phyloP scores from a whole-genome alignment of 1,284 basidiomycete genomes.

The Boletus hoseneyae region DNA sequence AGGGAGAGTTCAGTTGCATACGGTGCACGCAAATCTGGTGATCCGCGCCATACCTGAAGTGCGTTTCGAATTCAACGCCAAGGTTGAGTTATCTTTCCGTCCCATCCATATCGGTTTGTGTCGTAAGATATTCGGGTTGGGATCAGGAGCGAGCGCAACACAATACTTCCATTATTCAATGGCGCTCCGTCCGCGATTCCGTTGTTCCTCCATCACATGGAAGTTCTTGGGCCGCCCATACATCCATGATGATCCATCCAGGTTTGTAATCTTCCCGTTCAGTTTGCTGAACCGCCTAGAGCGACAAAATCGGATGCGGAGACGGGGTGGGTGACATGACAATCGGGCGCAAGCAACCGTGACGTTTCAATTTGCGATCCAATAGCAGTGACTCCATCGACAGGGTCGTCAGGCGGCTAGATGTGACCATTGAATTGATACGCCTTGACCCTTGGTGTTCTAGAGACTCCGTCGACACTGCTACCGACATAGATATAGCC shows the following conservation, averaged over 20 bases:
- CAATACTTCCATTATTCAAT: background rate
- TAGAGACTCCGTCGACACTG: background rate
- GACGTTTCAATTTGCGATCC: background rate
- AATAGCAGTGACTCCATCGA: background rate
- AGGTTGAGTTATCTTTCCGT: background rate
- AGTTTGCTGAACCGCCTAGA: background rate
- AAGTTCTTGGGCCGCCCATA: background rate
- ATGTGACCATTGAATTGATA: background rate
- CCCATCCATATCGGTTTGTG: background rate
- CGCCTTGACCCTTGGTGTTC: background rate
- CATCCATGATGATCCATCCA: too few relatives aligned
- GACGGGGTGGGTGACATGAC: background rate
- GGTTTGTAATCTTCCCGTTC: background rate
- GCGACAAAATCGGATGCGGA: background rate
- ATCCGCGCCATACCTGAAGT: slow-evolving; percentile 10
- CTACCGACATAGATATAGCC: too few relatives aligned
- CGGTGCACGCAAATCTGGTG: background rate
- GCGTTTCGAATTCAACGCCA: slow-evolving; percentile 4
- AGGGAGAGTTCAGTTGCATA: background rate
- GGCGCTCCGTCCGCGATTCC: background rate
- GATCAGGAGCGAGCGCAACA: slow-evolving; percentile 3
- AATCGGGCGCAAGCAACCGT: background rate
- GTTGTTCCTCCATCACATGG: slow-evolving; percentile 1
- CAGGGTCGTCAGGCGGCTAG: background rate
- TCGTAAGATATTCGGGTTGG: background rate